Evolutionary conservation across 1,284 basidiomycete genomes (phyloP), one percentile per base, ranked within the genome.

Genomic region (Cystobasidium slooffiae): DNA sequence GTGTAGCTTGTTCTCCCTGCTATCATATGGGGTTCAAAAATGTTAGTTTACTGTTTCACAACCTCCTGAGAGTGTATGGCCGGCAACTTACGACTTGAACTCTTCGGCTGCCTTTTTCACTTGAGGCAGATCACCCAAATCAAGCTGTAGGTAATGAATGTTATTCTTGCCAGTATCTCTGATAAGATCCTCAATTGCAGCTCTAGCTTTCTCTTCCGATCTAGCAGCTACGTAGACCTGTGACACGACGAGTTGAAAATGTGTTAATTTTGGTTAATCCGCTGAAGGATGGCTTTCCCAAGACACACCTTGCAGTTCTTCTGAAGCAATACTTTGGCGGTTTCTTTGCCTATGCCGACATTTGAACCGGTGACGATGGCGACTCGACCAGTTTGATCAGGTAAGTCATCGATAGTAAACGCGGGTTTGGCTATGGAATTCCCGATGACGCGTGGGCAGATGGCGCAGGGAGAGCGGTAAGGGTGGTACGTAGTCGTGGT

Each of bases 221-320:
- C 75, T 59, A n/a, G 58, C 63, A 18, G 62, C 75, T 43, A 75
- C 41, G 43, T 75, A 75, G 18, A 75, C 64, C 64, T 66, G 47
- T 66, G 5, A n/a, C 8, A 8, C 3, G 9, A 43, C 22, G 5
- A 44, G 41, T 4, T 24, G 22, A 10, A 53, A 31, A 31, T 5
- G 31, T 31, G 31, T 31, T 31, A 31, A 31, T 31, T 5, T 31
- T 5, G 31, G 31, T 31, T 31, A 5, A 31, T 14, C 14, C n/a
- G n/a, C 12, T n/a, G 4, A 61, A 31, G 24, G 39, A n/a, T 18
- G 10, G 14, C 31, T 22, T 61, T 6, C 58, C 1, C 31, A 31
- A 39, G 22, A 44, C 58, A 39, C 22, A 66, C 70, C 51, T 56
- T 73, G 51, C 61, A 62, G n/a, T 58, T 37, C 70, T 73, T 73